phyloP scores from a whole-genome alignment of 768 basidiomycete genomes.

The Termitomyces titanicus region DNA sequence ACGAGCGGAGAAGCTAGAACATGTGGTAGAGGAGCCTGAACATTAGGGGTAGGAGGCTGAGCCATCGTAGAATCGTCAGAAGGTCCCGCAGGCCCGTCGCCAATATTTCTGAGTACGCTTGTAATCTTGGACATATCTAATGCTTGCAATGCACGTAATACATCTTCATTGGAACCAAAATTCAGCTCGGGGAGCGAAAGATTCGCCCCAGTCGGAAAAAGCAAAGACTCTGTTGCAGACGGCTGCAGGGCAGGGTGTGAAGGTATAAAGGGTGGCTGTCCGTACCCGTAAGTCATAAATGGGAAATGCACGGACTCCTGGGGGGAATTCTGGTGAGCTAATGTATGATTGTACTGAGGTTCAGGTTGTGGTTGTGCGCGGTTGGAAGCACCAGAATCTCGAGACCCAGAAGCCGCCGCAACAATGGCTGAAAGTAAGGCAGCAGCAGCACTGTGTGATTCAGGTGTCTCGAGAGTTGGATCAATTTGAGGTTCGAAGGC shows the following conservation, averaged over 20 bases:
- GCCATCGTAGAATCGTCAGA: slow-evolving; percentile 23
- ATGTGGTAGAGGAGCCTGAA: background rate
- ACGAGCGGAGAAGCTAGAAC: slow-evolving; percentile 9
- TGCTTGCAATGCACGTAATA: slow-evolving; percentile 69
- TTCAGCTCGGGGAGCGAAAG: slow-evolving; percentile 34
- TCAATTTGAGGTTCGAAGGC: slow-evolving; percentile 17
- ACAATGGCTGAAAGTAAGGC: slow-evolving; percentile 65
- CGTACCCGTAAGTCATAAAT: slow-evolving; percentile 28
- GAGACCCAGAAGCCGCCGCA: slow-evolving; percentile 56
- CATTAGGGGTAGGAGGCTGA: background rate
- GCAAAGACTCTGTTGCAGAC: slow-evolving; percentile 6
- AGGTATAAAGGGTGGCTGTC: slow-evolving; percentile 19
- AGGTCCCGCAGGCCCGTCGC: slow-evolving; percentile 50
- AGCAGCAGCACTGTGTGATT: slow-evolving; percentile 45
- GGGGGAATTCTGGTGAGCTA: slow-evolving; percentile 28
- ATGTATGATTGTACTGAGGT: slow-evolving; percentile 21
- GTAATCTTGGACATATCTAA: slow-evolving; percentile 72
- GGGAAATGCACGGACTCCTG: slow-evolving; percentile 29
- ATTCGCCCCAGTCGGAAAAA: slow-evolving; percentile 21
- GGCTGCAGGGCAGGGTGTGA: slow-evolving; percentile 7
- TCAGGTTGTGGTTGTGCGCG: slow-evolving; percentile 17
- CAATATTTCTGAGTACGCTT: slow-evolving; percentile 59
- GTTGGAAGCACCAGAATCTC: slow-evolving; percentile 19
- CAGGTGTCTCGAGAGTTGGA: slow-evolving; percentile 25
- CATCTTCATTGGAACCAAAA: slow-evolving; percentile 64